Conservation (phyloP, 2,329 filamentous ascomycete genomes). For the Amphichorda felina region DNA sequence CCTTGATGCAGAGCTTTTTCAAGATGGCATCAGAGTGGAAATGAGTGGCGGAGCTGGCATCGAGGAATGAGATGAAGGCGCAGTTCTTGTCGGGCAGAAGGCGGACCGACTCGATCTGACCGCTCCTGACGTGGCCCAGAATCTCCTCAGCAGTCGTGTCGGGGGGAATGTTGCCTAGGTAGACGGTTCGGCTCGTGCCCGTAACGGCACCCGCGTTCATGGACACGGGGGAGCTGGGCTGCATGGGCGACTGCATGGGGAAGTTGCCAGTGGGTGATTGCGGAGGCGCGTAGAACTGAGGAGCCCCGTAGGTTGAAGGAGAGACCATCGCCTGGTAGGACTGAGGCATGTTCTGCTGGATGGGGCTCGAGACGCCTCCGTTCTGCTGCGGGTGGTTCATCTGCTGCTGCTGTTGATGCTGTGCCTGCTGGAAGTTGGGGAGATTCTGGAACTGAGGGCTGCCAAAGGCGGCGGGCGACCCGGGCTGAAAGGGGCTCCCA, state of each 20-base stretch:
- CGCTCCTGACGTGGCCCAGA: conserved; percentile 87
- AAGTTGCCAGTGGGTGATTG: conserved; percentile 80
- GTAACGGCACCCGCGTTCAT: conserved; percentile 73
- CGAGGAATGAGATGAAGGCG: conserved; percentile 97
- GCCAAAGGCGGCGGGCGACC: conserved; percentile 78
- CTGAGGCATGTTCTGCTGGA: conserved; percentile 67
- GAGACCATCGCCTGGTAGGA: conserved; percentile 79
- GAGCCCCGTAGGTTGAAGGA: conserved; percentile 69
- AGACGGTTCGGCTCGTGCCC: conserved; percentile 91
- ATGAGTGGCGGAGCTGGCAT: conserved; percentile 93
- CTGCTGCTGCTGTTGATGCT: conserved; percentile 35
- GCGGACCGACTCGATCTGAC: conserved; percentile 97
- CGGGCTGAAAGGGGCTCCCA: conserved; percentile 93
- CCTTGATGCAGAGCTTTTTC: conserved; percentile 98
- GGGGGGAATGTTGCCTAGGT: conserved; percentile 95
- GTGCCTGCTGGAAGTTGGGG: conserved; percentile 55
- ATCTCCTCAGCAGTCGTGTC: conserved; percentile 97
- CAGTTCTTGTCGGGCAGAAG: conserved; percentile 98
- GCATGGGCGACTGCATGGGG: conserved; percentile 41
- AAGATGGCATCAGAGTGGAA: conserved; percentile 99
- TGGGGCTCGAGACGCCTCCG: conserved; percentile 52
- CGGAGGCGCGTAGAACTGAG: conserved; percentile 70
- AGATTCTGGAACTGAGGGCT: conserved; percentile 88
- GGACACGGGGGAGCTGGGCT: conserved; percentile 62
- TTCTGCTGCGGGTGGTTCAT: conserved; percentile 41